Evolutionary conservation across 805 yeast species (phyloP).

Genomic region (Ogataea paraovalis): DNA sequence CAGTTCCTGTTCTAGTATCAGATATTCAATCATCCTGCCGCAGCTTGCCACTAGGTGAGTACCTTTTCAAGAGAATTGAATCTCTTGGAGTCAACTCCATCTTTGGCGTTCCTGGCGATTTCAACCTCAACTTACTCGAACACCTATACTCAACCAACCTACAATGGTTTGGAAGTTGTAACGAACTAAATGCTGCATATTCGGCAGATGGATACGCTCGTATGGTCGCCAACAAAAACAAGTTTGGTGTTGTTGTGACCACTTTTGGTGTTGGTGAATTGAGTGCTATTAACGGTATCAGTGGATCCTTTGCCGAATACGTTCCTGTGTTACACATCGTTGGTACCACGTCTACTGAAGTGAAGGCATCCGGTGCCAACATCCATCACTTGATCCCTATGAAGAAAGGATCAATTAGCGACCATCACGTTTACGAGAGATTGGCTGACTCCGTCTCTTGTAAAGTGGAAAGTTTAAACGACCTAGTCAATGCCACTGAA

Average conservation of each 20-base stretch:
- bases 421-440: conserved; percentile 62
- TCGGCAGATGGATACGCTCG: conserved; percentile 89
- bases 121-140: conserved; percentile 64
- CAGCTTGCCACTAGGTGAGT: conserved; percentile 56
- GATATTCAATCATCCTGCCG: not conserved
- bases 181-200: conserved; percentile 86
- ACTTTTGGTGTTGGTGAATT: conserved; percentile 92
- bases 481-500: conserved; percentile 43
- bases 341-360: conserved; percentile 58
- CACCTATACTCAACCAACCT: conserved; percentile 52
- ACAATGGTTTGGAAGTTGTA: conserved; percentile 80
- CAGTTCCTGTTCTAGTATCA: conserved; percentile 6
- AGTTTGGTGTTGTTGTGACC: conserved; percentile 63
- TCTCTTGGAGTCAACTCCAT: conserved; percentile 53
- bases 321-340: conserved; percentile 81
- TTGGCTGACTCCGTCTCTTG: conserved; percentile 58
- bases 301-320: conserved; percentile 80
- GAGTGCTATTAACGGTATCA: conserved; percentile 75
- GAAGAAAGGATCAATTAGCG: conserved; percentile 42
- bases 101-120: conserved; percentile 81
- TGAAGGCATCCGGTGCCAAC: conserved; percentile 26
- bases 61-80: conserved; percentile 55
- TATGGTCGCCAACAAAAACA: conserved; percentile 35
- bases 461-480: conserved; percentile 45
- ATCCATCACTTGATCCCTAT: conserved; percentile 62